These are phyloP conservation scores for Nitzschia sp. DNA, from an alignment of 108 stramenopile genomes.

Conservation along the genomic window DNA sequence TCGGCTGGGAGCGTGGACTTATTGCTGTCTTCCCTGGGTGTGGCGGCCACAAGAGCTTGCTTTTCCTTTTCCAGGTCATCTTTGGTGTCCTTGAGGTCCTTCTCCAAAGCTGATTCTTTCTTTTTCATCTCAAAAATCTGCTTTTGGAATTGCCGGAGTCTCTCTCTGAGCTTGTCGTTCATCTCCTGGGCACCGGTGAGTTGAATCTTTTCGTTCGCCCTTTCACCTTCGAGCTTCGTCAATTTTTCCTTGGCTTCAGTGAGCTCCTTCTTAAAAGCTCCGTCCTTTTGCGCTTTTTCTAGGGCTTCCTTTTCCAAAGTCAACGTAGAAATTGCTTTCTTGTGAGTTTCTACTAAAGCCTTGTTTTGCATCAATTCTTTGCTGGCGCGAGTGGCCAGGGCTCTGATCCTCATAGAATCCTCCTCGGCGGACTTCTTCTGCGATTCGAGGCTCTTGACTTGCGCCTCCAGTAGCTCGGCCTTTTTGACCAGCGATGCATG, in stretches of 20 bases:
- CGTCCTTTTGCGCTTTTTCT: conserved; percentile 22
- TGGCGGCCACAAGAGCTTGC: not conserved
- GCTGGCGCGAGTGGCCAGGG: conserved; percentile 58
- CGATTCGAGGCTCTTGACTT: conserved; percentile 44
- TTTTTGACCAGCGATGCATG: conserved; percentile 66
- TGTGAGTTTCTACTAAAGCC: conserved; percentile 35
- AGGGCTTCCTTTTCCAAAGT: conserved; percentile 38
- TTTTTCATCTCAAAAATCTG: conserved; percentile 34
- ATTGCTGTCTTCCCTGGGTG: not conserved
- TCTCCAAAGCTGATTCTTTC: conserved; percentile 25
- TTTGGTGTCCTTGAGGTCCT: conserved; percentile 26
- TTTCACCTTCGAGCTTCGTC: conserved; percentile 32
- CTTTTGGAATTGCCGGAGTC: conserved; percentile 50
- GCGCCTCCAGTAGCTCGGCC: conserved; percentile 53
- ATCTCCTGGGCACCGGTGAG: conserved; percentile 47
- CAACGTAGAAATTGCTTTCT: conserved; percentile 38
- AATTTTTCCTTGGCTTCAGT: conserved; percentile 43
- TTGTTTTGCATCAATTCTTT: conserved; percentile 60
- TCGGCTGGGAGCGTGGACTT: not conserved
- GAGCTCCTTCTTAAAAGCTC: conserved; percentile 36
- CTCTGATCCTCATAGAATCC: conserved; percentile 62
- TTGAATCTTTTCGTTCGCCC: conserved; percentile 39
- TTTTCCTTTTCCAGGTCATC: conserved; percentile 17
- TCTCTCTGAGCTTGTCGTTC: conserved; percentile 53
- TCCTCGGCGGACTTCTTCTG: conserved; percentile 59